Evolutionary conservation across 2,329 filamentous ascomycete species (phyloP).

Genomic region (Neonectria punicea): DNA sequence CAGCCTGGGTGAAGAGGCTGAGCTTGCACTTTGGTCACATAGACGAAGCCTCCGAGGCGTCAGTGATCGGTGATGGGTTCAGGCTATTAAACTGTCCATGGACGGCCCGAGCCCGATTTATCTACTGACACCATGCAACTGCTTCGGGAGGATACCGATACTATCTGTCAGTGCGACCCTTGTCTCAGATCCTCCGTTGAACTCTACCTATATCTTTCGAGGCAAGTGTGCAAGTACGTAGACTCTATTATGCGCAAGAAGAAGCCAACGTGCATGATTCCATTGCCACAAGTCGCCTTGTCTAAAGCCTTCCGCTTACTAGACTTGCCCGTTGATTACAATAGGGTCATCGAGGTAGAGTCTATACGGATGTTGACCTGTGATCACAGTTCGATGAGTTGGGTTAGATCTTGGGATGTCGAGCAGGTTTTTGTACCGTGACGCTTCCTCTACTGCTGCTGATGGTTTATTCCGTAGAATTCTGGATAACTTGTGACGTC

Average conservation of each 20-base stretch:
- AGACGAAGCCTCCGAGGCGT: neutral
- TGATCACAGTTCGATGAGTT: neutral
- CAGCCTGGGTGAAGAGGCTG: neutral
- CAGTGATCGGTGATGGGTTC: neutral
- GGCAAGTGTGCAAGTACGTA: neutral
- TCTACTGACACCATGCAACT: neutral
- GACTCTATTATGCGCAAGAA: neutral
- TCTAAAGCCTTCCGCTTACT: neutral
- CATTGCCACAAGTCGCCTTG: neutral
- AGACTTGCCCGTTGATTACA: neutral
- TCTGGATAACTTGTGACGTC: neutral
- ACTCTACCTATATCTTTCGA: neutral
- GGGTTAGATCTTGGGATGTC: neutral
- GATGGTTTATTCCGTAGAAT: neutral
- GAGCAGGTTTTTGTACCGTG: neutral
- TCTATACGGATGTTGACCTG: neutral
- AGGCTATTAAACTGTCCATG: neutral
- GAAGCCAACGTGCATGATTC: neutral
- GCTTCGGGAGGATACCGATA: neutral
- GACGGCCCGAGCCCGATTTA: neutral
- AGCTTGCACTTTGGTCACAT: neutral
- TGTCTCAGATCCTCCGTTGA: neutral
- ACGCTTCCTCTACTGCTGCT: neutral
- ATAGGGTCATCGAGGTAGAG: neutral
- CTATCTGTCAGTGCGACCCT: neutral